Conservation (phyloP, 169 alveolate genomes). For the Eimeria praecox region DNA sequence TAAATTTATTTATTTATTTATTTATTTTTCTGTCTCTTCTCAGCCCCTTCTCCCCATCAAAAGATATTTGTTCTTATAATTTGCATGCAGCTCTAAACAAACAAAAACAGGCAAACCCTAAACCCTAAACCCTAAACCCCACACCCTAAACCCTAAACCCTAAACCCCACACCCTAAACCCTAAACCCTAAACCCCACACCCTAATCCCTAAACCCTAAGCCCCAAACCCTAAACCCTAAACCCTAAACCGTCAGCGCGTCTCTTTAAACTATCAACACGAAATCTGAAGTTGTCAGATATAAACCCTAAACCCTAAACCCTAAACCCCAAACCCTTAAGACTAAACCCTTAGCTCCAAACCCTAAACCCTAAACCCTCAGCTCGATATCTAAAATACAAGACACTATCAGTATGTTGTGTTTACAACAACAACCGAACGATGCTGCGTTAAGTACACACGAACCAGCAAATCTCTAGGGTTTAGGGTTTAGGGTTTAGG, state of each 20-base stretch:
- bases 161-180: neutral
- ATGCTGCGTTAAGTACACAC: neutral
- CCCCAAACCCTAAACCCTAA: too few relatives aligned
- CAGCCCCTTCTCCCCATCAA: neutral
- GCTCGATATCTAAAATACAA: neutral
- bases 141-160: neutral
- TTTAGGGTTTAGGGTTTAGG: slow-evolving; percentile 22
- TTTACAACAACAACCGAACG: neutral
- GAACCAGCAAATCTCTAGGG: neutral
- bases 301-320: slow-evolving; percentile 26
- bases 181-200: neutral
- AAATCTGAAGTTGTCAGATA: too few relatives aligned
- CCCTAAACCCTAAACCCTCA: neutral
- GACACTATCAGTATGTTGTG: neutral
- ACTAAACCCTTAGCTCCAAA: too few relatives aligned
- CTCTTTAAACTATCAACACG: too few relatives aligned
- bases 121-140: neutral
- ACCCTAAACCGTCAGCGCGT: neutral
- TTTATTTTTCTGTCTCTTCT: neutral
- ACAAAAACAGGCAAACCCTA: slow-evolving; percentile 25
- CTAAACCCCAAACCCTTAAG: neutral
- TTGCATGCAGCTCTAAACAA: neutral
- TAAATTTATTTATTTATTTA: neutral
- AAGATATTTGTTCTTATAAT: neutral
- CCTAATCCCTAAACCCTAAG: too few relatives aligned